phyloP scores from a whole-genome alignment of 495 filamentous ascomycete genomes.

The Penicillium coprophilum region DNA sequence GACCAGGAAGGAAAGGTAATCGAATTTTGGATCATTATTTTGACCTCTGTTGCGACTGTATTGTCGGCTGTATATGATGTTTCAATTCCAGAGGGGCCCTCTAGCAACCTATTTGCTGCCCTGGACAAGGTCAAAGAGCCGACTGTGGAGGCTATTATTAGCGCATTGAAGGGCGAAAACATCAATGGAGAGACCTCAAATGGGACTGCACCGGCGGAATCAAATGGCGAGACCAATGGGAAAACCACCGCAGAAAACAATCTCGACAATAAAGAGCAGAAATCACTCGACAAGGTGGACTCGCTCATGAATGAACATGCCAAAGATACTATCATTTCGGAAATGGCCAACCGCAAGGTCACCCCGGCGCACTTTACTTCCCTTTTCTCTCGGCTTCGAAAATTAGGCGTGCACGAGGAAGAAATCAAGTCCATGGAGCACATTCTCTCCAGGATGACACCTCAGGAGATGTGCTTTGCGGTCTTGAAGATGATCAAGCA shows the following conservation, averaged over 20 bases:
- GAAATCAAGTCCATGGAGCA: constrained; percentile 27
- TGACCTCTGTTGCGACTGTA: constrained; percentile 17
- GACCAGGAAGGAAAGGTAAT: constrained; percentile 20
- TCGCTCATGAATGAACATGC: constrained; percentile 20
- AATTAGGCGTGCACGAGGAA: constrained; percentile 22
- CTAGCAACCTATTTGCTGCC: constrained; percentile 20
- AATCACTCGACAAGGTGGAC: constrained; percentile 23
- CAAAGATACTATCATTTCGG: constrained; percentile 12
- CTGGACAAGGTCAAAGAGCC: constrained; percentile 23
- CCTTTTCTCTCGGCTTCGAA: constrained; percentile 19
- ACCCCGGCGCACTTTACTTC: constrained; percentile 15
- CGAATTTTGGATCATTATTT: constrained; percentile 24
- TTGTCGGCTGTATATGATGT: constrained; percentile 22
- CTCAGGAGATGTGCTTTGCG: constrained; percentile 28
- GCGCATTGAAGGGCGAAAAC: constrained; percentile 17
- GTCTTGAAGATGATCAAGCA: constrained; percentile 32
- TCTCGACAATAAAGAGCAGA: constrained; percentile 9
- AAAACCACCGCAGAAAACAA: neutral
- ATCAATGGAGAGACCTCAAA: neutral
- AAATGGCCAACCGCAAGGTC: constrained; percentile 22
- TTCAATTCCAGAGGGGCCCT: constrained; percentile 13
- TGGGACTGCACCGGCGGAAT: neutral
- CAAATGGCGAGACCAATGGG: neutral
- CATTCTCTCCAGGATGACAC: constrained; percentile 23
- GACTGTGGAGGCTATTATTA: constrained; percentile 20